Evolutionary conservation across 495 filamentous ascomycete genomes (phyloP).

Genomic region (Hypoxylon rickii): DNA sequence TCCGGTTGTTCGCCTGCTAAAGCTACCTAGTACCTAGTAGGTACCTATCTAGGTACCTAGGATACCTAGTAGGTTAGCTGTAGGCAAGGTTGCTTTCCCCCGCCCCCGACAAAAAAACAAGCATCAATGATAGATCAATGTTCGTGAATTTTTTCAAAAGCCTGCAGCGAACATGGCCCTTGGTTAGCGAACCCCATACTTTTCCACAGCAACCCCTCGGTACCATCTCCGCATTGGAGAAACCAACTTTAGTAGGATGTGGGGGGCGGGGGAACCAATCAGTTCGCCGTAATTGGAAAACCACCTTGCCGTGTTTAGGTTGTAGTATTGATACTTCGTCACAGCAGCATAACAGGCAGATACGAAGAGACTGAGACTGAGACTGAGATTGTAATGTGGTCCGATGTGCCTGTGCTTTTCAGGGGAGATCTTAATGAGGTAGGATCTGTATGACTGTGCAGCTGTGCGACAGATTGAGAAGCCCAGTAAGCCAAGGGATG

Average conservation of each 20-base stretch:
- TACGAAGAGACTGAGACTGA: neutral
- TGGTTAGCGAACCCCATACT: slow-evolving; percentile 34
- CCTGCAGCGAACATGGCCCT: slow-evolving; percentile 5
- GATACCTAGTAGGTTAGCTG: too few relatives aligned
- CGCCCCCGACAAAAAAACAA: slow-evolving; percentile 30
- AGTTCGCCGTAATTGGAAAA: slow-evolving; percentile 12
- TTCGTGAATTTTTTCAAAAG: neutral
- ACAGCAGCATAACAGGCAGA: too few relatives aligned
- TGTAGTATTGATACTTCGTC: slow-evolving; percentile 22
- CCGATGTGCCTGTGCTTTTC: too few relatives aligned
- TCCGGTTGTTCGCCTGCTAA: too few relatives aligned
- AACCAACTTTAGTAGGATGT: slow-evolving; percentile 33
- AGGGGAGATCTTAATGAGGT: too few relatives aligned
- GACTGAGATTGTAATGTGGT: too few relatives aligned
- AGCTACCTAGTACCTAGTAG: neutral
- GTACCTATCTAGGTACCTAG: neutral
- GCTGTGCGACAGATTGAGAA: too few relatives aligned
- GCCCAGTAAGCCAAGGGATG: too few relatives aligned
- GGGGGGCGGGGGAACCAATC: slow-evolving; percentile 37
- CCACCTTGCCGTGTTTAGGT: slow-evolving; percentile 6
- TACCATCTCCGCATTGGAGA: slow-evolving; percentile 42
- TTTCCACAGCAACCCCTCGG: slow-evolving; percentile 15
- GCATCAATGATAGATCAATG: slow-evolving; percentile 7
- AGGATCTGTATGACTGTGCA: too few relatives aligned
- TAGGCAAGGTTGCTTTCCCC: slow-evolving; percentile 14